Conservation (phyloP, 495 filamentous ascomycete species). For the Penicillium goetzii region DNA sequence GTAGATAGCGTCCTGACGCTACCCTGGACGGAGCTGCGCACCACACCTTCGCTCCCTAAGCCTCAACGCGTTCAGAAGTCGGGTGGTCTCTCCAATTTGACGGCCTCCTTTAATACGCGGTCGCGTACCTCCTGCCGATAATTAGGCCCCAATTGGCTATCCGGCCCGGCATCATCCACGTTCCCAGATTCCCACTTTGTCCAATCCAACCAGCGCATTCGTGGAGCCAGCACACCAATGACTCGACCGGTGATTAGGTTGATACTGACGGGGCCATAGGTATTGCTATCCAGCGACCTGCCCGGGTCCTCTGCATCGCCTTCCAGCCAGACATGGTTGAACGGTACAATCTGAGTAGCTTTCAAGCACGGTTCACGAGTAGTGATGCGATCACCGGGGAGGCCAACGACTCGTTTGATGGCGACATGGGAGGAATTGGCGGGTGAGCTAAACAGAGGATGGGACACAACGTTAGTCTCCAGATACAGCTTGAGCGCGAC, state of each 20-base stretch:
- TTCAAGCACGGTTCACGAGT: slow-evolving; percentile 65
- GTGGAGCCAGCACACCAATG: slow-evolving; percentile 65
- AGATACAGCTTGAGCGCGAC: neutral
- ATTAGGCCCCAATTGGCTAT: slow-evolving; percentile 32
- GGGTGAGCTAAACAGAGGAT: slow-evolving; percentile 57
- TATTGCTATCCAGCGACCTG: slow-evolving; percentile 71
- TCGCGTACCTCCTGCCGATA: slow-evolving; percentile 49
- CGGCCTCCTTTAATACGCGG: slow-evolving; percentile 44
- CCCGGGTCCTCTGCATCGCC: slow-evolving; percentile 63
- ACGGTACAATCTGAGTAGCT: slow-evolving; percentile 60
- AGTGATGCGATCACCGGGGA: slow-evolving; percentile 69
- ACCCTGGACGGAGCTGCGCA: neutral
- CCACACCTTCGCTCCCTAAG: neutral
- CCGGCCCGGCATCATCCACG: slow-evolving; percentile 25
- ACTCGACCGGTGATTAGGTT: slow-evolving; percentile 66
- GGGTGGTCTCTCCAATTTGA: slow-evolving; percentile 40
- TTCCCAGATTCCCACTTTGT: slow-evolving; percentile 44
- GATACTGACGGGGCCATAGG: slow-evolving; percentile 67
- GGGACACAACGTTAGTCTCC: neutral
- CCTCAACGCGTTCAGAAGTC: slow-evolving; percentile 20
- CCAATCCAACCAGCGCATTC: slow-evolving; percentile 50
- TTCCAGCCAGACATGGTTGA: slow-evolving; percentile 79
- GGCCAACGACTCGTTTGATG: slow-evolving; percentile 70
- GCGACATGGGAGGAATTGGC: slow-evolving; percentile 59
- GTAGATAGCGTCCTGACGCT: slow-evolving; percentile 15